Base-by-base conservation (phyloP, 176 grass and related monocot species). In the Rhynchospora breviuscula region DNA sequence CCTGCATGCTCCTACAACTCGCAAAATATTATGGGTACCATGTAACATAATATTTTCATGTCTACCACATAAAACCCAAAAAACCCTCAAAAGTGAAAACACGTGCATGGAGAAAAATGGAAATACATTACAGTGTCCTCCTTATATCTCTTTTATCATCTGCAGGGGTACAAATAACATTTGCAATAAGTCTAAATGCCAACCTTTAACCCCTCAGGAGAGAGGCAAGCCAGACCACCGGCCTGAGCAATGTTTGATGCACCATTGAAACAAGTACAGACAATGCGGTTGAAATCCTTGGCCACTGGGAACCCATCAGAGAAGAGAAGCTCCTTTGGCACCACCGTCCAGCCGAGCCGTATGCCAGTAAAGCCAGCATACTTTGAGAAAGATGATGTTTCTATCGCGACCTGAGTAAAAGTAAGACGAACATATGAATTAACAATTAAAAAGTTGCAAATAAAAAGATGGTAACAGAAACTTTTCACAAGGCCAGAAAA, bases 361-460 rank as follows among this genome's bases (percentile, higher is more conserved):
- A 95, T 93, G 81, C 93, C 96, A 31, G 96, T 99, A 77, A 99
- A 95, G 29, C 96, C 96, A 54, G 96, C 93, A 87, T 99, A 98
- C 69, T 98, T 98, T 19, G 96, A 99, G 83, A 95, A 99, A 59
- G 93, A 99, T 44, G 96, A 90, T 54, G 86, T 99, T 83, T 99
- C 96, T 85, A 99, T 83, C 2, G 93, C 89, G 79, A 99, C 96
- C 96, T 99, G 53, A 79, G 79, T 85, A 84, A 84, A 53, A 72
- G 59, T 19, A 19, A 92, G 69, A 82, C 13, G 21, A 29, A 15
- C 49, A 17, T 9, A 7, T 56, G 9, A n/a, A 61, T n/a, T 61
- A 80, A 62, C 10, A 47, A 60, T 45, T 44, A 81, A 81, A 19
- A 22, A 81, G 10, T 57, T 56, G 74, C 31, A 5, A 81, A 81